A percentile compares a stretch with the other conserved stretches of the same genome.
These are phyloP conservation scores for Crucibulum laeve DNA, from an alignment of 768 basidiomycete species.

Conservation along the genomic window DNA sequence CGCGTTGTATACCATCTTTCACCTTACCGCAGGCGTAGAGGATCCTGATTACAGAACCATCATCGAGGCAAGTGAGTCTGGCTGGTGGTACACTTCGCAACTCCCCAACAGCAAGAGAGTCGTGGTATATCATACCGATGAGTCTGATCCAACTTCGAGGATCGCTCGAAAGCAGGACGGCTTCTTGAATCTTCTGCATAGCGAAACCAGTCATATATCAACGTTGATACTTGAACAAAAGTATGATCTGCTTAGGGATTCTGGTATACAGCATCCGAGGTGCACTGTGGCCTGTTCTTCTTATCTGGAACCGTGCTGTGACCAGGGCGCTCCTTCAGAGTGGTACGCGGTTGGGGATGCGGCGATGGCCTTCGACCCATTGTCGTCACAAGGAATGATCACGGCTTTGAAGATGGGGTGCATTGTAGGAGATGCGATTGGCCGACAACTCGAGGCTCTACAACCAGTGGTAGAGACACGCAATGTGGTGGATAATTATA, in stretches of 20 bases:
- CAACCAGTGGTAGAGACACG: slow-evolving; percentile 1
- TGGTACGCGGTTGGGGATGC: slow-evolving; percentile 34
- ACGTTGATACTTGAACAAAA: slow-evolving; percentile 12
- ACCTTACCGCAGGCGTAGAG: slow-evolving; percentile 4
- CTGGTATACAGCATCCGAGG: slow-evolving; percentile 12
- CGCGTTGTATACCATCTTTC: slow-evolving; percentile 24
- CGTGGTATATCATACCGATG: slow-evolving; percentile 27
- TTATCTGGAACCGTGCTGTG: slow-evolving; percentile 15
- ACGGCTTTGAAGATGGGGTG: slow-evolving; percentile 26
- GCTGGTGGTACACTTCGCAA: slow-evolving; percentile 31
- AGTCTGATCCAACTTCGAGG: slow-evolving; percentile 16
- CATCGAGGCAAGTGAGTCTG: slow-evolving; percentile 26
- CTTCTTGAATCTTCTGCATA: slow-evolving; percentile 22
- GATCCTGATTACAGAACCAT: slow-evolving; percentile 25
- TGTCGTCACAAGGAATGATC: slow-evolving; percentile 35
- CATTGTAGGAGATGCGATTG: slow-evolving; percentile 16
- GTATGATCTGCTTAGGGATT: slow-evolving; percentile 16
- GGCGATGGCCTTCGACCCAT: slow-evolving; percentile 32
- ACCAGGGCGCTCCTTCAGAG: slow-evolving; percentile 8
- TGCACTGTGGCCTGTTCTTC: slow-evolving; percentile 26
- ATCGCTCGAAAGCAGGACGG: slow-evolving; percentile 19
- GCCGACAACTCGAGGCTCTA: slow-evolving; percentile 6
- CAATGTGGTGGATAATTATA: slow-evolving; percentile 6
- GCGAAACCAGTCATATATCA: slow-evolving; percentile 18
- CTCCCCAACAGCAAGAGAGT: slow-evolving; percentile 21